Evolutionary conservation across 768 basidiomycete genomes (phyloP).

Genomic region (Leccinum sublutescens): DNA sequence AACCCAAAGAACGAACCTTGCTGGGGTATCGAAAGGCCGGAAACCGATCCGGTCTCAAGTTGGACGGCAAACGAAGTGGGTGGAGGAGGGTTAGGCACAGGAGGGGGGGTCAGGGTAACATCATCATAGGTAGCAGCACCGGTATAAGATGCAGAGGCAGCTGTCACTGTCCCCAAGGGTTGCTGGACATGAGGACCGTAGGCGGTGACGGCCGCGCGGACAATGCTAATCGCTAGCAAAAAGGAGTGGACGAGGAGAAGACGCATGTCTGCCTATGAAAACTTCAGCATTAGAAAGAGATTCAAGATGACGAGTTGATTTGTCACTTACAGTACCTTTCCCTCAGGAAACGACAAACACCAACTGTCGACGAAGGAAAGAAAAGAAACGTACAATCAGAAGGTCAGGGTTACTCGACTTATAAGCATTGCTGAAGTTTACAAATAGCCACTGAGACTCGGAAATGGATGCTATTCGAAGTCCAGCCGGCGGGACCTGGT

Average conservation of each 20-base stretch:
- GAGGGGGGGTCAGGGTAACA: slow-evolving; percentile 47
- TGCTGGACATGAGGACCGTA: slow-evolving; percentile 26
- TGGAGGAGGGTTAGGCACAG: slow-evolving; percentile 45
- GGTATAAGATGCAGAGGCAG: slow-evolving; percentile 42
- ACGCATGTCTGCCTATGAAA: slow-evolving; percentile 14
- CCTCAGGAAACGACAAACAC: neutral
- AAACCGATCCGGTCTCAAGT: slow-evolving; percentile 32
- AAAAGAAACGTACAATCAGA: neutral
- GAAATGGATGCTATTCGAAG: too few species aligned
- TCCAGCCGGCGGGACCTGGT: too few species aligned
- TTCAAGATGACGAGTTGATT: neutral
- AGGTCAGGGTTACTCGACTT: neutral
- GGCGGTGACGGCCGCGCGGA: slow-evolving; percentile 12
- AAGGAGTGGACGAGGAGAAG: slow-evolving; percentile 26
- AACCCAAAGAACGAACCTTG: slow-evolving; percentile 69
- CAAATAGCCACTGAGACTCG: too few species aligned
- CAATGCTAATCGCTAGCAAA: slow-evolving; percentile 11
- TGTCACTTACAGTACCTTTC: neutral
- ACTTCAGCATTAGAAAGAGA: neutral
- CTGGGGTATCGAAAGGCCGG: slow-evolving; percentile 41
- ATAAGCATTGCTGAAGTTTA: neutral
- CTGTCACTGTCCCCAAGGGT: slow-evolving; percentile 31
- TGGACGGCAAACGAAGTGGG: slow-evolving; percentile 42
- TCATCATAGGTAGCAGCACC: slow-evolving; percentile 53
- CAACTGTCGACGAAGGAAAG: too few species aligned